Evolutionary conservation across 257 asterid genomes (phyloP), one percentile per base, ranked within the genome.

Genomic region (Solanum piurae): DNA sequence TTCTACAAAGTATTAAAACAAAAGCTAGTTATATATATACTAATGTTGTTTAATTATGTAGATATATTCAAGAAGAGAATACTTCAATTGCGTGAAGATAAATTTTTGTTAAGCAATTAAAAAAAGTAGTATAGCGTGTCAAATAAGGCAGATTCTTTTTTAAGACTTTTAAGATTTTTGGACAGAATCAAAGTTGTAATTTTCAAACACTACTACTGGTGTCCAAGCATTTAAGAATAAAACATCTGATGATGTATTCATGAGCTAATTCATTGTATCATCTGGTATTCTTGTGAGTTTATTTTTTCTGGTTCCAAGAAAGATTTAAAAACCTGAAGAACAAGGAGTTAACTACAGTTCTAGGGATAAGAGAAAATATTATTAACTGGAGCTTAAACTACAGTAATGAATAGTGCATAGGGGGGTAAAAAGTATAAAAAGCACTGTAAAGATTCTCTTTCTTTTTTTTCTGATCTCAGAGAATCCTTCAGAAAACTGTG

Each of bases 381-480:
- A 92, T 89, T 87, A 91, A 89, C 90, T 55, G 69, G 86, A 89
- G 87, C 90, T 87, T 91, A 7, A 92, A 90, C 93, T 90, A 49
- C 79, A 93, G 92, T 89, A 89, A 25, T 85, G 71, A 79, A 84
- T 76, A 89, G 85, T 77, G 60, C 85, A 69, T 10, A 46, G 0
- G 7, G 87, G 66, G 44, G 74, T n/a, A 83, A 42, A 79, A 68
- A 25, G 69, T 55, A 29, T 83, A 86, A 91, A 83, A 58, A 89
- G 76, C 88, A 88, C 93, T 88, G 90, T 89, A 90, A 92, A 95
- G 96, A 96, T 95, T 89, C 98, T 89, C 89, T 88, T 80, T 52
- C 10, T 86, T 88, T 87, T 88, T 31, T 25, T 31, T 62, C 88
- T 77, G 89, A 89, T 83, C 85, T 72, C 92, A 93, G 91, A 91